Evolutionary conservation across 2,329 filamentous ascomycete species (phyloP).

Genomic region (Apiospora saccharicola): DNA sequence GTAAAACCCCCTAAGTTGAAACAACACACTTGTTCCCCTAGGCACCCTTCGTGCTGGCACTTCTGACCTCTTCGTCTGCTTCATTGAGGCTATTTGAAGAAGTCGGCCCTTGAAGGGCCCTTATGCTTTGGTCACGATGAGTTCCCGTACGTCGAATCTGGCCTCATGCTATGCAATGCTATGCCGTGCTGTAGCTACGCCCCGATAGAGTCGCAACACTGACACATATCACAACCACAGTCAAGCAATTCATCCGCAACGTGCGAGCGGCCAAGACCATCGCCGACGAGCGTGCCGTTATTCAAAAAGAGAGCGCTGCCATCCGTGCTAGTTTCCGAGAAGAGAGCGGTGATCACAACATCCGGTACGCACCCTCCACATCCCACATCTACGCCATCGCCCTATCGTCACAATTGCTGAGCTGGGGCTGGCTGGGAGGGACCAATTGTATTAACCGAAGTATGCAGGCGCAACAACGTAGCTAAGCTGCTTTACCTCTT

Average conservation of each 20-base stretch:
- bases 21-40: background rate
- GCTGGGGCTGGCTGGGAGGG: background rate
- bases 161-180: background rate
- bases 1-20: background rate
- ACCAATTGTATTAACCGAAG: background rate
- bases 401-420: background rate
- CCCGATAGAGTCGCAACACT: conserved; percentile 22
- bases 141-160: conserved; percentile 29
- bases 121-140: conserved; percentile 29
- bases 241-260: conserved; percentile 99
- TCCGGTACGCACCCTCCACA: conserved; percentile 67
- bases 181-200: background rate
- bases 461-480: conserved; percentile 90
- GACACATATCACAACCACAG: conserved; percentile 55
- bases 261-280: conserved; percentile 98
- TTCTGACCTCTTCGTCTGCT: conserved; percentile 11
- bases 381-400: background rate
- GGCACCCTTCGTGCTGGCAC: conserved; percentile 14
- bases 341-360: conserved; percentile 89
- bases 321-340: conserved; percentile 98
- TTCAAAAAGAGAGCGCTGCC: conserved; percentile 98
- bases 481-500: conserved; percentile 98
- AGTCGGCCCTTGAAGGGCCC: conserved; percentile 30
- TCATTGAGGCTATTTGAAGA: conserved; percentile 23
- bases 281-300: conserved; percentile 96